phyloP scores from a whole-genome alignment of 768 basidiomycete genomes.

The Basidioascus undulatus region DNA sequence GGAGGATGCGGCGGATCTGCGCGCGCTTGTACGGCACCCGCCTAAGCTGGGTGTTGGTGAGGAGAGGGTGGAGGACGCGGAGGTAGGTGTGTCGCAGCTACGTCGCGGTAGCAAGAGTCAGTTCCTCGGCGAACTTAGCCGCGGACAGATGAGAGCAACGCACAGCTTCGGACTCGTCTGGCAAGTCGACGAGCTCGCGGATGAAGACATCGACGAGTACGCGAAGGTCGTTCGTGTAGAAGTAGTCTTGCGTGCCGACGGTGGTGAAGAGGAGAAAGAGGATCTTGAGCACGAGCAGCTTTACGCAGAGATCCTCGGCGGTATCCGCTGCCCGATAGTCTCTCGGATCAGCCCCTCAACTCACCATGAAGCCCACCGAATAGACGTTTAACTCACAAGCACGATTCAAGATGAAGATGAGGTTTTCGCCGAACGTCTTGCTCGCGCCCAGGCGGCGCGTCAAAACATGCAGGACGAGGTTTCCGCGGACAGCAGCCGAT shows the following conservation, averaged over 20 bases:
- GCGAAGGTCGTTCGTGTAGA: slow-evolving; percentile 90
- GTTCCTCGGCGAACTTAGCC: background rate
- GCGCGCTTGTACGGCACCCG: slow-evolving; percentile 70
- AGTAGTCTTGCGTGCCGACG: slow-evolving; percentile 75
- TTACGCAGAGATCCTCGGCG: slow-evolving; percentile 81
- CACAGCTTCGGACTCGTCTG: slow-evolving; percentile 82
- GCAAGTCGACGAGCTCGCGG: slow-evolving; percentile 73
- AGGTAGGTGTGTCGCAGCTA: slow-evolving; percentile 89
- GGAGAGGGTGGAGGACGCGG: slow-evolving; percentile 79
- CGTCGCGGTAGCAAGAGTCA: background rate
- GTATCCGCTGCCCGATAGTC: slow-evolving; percentile 49
- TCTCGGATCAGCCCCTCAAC: background rate
- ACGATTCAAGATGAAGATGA: slow-evolving; percentile 97
- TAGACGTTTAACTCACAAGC: slow-evolving; percentile 34
- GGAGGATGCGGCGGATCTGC: slow-evolving; percentile 61
- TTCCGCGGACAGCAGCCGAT: slow-evolving; percentile 19
- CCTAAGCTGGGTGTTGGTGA: slow-evolving; percentile 79
- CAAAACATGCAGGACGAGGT: slow-evolving; percentile 59
- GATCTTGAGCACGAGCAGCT: slow-evolving; percentile 76
- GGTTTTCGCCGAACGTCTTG: slow-evolving; percentile 90
- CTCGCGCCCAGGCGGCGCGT: slow-evolving; percentile 63
- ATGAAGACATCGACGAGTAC: slow-evolving; percentile 94
- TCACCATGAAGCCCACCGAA: background rate
- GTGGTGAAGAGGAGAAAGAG: slow-evolving; percentile 88
- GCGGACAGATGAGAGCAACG: slow-evolving; percentile 15